Conservation (phyloP, 441 rosid species). For the Brassica balearica region DNA sequence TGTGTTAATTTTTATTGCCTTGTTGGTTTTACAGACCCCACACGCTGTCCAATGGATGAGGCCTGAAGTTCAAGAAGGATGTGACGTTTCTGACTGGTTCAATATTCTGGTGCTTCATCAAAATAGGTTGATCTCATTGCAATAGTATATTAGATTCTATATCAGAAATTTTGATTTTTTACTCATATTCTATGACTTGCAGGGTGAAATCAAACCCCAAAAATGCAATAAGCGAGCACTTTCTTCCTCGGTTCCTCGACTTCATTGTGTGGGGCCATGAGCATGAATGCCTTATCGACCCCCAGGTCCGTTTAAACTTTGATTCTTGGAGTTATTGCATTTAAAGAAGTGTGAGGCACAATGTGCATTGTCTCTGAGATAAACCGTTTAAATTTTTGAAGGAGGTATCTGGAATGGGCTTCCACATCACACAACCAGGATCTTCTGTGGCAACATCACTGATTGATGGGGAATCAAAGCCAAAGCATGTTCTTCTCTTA, state of each 20-base stretch:
- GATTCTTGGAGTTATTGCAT: conserved; percentile 25
- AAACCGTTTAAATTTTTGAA: conserved; percentile 54
- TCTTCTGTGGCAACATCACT: conserved; percentile 97
- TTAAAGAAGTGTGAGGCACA: conserved; percentile 19
- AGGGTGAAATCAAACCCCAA: conserved; percentile 97
- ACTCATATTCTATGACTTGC: conserved; percentile 43
- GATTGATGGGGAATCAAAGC: conserved; percentile 98
- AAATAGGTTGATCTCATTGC: conserved; percentile 70
- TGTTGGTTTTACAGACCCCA: conserved; percentile 67
- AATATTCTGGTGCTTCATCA: conserved; percentile 98
- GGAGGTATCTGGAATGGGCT: conserved; percentile 99
- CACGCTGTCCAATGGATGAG: conserved; percentile 99
- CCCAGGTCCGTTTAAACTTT: conserved; percentile 66
- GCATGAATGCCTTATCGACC: conserved; percentile 95
- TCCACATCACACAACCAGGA: conserved; percentile 97
- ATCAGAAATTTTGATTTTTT: conserved; percentile 25
- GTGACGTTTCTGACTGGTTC: conserved; percentile 90
- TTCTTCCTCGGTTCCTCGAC: conserved; percentile 93
- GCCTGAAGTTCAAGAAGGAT: conserved; percentile 93
- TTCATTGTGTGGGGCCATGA: conserved; percentile 98
- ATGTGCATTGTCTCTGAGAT: conserved; percentile 26
- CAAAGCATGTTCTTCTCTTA: conserved; percentile 93
- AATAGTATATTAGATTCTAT: conserved; percentile 1
- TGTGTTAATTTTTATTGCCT: conserved; percentile 23
- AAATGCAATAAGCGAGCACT: conserved; percentile 97